Conservation (phyloP, 768 basidiomycete genomes). For the Boletus reticuloceps region DNA sequence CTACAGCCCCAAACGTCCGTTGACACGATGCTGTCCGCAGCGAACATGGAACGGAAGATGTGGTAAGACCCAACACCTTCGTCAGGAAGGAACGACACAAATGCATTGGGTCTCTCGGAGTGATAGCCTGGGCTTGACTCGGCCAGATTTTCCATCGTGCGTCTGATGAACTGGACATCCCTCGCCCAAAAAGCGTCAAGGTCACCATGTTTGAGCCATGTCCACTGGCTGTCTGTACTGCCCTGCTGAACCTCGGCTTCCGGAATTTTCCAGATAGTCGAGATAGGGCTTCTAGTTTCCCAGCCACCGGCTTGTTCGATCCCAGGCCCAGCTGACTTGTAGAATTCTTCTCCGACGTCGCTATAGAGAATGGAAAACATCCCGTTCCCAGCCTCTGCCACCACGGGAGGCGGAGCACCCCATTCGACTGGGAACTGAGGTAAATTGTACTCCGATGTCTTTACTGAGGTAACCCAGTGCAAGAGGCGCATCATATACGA, state of each 20-base stretch:
- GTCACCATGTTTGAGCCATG: slow-evolving; percentile 36
- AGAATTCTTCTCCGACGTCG: slow-evolving; percentile 49
- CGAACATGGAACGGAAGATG: slow-evolving; percentile 32
- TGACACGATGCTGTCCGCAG: slow-evolving; percentile 5
- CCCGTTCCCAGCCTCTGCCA: slow-evolving; percentile 37
- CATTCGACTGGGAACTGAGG: slow-evolving; percentile 38
- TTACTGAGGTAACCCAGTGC: slow-evolving; percentile 51
- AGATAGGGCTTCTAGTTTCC: slow-evolving; percentile 35
- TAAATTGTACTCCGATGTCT: slow-evolving; percentile 25
- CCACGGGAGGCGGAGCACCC: slow-evolving; percentile 42
- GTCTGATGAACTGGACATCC: slow-evolving; percentile 39
- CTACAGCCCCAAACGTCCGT: slow-evolving; percentile 21
- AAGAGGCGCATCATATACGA: slow-evolving; percentile 63
- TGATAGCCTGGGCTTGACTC: slow-evolving; percentile 6
- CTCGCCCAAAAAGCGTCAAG: slow-evolving; percentile 37
- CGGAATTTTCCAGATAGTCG: slow-evolving; percentile 41
- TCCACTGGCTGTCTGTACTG: slow-evolving; percentile 6
- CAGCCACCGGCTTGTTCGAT: slow-evolving; percentile 39
- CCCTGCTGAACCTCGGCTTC: not conserved
- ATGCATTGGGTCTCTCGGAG: slow-evolving; percentile 12
- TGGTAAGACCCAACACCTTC: slow-evolving; percentile 49
- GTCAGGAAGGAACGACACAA: slow-evolving; percentile 42
- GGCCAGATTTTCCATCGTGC: slow-evolving; percentile 23
- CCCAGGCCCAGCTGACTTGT: slow-evolving; percentile 39
- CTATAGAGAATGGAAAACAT: slow-evolving; percentile 52